Base-by-base conservation (phyloP, 1,139 yeast species). In the Suhomyces wounanorum region DNA sequence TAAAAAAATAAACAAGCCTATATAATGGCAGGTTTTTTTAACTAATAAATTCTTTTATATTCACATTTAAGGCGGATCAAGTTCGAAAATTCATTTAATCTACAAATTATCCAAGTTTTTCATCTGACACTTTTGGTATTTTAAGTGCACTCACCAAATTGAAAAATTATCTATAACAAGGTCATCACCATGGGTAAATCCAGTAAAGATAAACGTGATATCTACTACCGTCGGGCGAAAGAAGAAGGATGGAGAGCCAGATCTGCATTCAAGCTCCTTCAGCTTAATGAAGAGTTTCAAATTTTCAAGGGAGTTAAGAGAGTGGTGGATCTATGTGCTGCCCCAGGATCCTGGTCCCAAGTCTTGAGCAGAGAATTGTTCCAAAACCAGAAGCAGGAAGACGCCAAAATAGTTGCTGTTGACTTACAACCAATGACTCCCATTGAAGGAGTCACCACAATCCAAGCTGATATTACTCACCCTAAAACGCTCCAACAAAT, bases 311-410 rank as follows among this genome's bases (percentile, higher is more conserved):
- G 83, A 35, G 82, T 90, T 37, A 77, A 77, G 43, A 75, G 97
- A 59, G 99, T 94, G 7, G 99, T 94, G 9, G 99, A 94, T 70
- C 77, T 94, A 40, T 94, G 99, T 77, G 99, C 99, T 17, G 99
- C 99, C 4, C 99, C 99, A 1, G 99, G 99, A 1, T 90, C 97
- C 4, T 94, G 99, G 99, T 89, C 96, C 1, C 99, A 94, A 65
- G 99, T 94, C 1, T 78, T 94, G n/a, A 83, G 96, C 9, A 71
- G 88, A 54, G 86, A 84, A 56, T 70, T 89, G 43, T 81, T 79
- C 56, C 73, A 74, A 52, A 77, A 69, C 35, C 64, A 67, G 55
- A 46, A 61, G 41, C 64, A 63, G 30, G 62, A 59, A 16, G 78
- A 79, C 50, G 85, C 91, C 36, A 87, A 87, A 64, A 89, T 94